phyloP scores from a whole-genome alignment of 1,284 basidiomycete species.

The Cutaneotrichosporon sp. region DNA sequence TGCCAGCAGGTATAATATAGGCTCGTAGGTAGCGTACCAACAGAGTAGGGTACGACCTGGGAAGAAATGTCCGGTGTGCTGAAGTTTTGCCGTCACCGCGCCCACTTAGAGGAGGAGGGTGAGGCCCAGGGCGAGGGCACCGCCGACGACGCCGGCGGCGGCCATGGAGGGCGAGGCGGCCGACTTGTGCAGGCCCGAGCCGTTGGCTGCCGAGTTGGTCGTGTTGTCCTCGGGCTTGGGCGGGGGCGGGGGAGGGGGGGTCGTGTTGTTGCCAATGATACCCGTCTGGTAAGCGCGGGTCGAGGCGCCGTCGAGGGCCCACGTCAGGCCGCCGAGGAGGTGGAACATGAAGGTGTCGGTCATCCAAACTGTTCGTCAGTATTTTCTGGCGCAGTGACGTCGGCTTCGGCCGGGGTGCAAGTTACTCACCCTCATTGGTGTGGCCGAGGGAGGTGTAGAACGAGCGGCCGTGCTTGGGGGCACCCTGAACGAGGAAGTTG shows the following conservation, averaged over 20 bases:
- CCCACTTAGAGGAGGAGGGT: conserved; percentile 10
- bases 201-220: too few relatives aligned
- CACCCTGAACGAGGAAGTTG: conserved; percentile 23
- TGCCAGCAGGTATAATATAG: neutral
- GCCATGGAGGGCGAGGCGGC: neutral
- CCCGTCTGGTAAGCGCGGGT: conserved; percentile 48
- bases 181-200: neutral
- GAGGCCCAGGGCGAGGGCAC: neutral
- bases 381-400: neutral
- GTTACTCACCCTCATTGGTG: conserved; percentile 59
- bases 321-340: conserved; percentile 70
- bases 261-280: conserved; percentile 44
- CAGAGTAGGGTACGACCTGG: neutral
- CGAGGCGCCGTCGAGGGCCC: conserved; percentile 63
- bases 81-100: too few relatives aligned
- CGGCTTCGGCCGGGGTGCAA: neutral
- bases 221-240: conserved; percentile 3
- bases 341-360: conserved; percentile 67
- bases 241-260: conserved; percentile 4
- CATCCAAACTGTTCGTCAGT: conserved; percentile 49
- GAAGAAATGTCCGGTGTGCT: conserved; percentile 1
- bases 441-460: conserved; percentile 81
- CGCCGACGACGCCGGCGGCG: conserved; percentile 5
- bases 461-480: conserved; percentile 64
- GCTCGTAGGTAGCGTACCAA: neutral